These are phyloP conservation scores for Backusella westeae DNA, from an alignment of 192 early-diverging fungal species.

Conservation along the genomic window DNA sequence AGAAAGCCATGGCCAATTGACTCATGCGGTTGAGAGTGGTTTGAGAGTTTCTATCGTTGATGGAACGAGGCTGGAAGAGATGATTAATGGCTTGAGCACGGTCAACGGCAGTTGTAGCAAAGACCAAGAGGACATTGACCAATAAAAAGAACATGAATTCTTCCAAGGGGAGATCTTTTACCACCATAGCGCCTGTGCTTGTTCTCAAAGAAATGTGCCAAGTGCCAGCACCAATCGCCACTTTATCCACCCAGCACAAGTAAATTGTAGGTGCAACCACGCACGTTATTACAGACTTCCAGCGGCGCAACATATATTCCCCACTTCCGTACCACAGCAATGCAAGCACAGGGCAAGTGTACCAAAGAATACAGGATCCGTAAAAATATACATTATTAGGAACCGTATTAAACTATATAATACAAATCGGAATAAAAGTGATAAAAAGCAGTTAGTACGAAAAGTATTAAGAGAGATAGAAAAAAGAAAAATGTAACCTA, in stretches of 20 bases:
- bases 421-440: background rate
- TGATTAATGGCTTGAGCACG: slow-evolving; percentile 27
- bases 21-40: background rate
- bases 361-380: slow-evolving; percentile 44
- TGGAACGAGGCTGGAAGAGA: slow-evolving; percentile 15
- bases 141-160: slow-evolving; percentile 51
- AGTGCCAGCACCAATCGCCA: slow-evolving; percentile 40
- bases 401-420: slow-evolving; percentile 23
- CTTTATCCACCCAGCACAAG: slow-evolving; percentile 47
- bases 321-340: slow-evolving; percentile 49
- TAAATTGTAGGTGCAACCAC: slow-evolving; percentile 43
- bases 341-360: slow-evolving; percentile 44
- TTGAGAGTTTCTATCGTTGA: background rate
- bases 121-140: slow-evolving; percentile 37
- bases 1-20: slow-evolving; percentile 20
- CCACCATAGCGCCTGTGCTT: slow-evolving; percentile 39
- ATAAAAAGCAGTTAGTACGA: background rate
- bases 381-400: slow-evolving; percentile 43
- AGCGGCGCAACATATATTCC: slow-evolving; percentile 41
- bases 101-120: slow-evolving; percentile 36
- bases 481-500: background rate
- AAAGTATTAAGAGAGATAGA: background rate
- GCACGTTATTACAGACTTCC: slow-evolving; percentile 1
- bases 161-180: slow-evolving; percentile 46
- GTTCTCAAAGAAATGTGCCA: slow-evolving; percentile 45